Evolutionary conservation across 352 stramenopile species (phyloP), one percentile per base, ranked within the genome.

Genomic region (Globisporangium abappressorium): DNA sequence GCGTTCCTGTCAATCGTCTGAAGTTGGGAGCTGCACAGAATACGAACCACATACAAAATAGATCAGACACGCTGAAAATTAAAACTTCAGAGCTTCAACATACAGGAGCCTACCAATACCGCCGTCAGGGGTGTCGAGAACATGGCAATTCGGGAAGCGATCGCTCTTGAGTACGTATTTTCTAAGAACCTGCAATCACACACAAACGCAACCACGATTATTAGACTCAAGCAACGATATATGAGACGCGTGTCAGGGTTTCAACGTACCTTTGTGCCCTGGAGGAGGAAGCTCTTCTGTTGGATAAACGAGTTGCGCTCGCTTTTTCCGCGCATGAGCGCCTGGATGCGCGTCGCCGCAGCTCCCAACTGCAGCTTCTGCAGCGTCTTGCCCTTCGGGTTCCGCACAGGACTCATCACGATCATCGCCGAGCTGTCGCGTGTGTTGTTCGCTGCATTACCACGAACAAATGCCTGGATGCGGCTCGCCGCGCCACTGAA

Each of bases 141-240:
- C 84, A 60, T 94, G 86, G 62, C 85, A 92, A 58, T 93, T 83
- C 3, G 88, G 86, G 69, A 94, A 91, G 1, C 86, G 75, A 66
- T 95, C 88, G 26, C 73, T 81, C 76, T 94, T 95, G 62, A 95
- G 80, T 65, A 95, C 83, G 56, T 94, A 95, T 63, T 93, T 92
- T 49, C 87, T 88, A 15, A 95, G 64, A 30, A 95, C 77, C 81
- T 85, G 58, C 65, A 72, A 26, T 63, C 1, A 59, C 36, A 46
- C 36, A 58, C 30, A 71, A 30, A 36, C 20, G 9, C 26, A 43
- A 36, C 18, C 20, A 49, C 2, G 41, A 49, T 15, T 49, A 57
- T 57, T 28, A 41, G 20, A 49, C 15, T 43, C 11, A 7, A 22
- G 38, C 30, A 51, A 24, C 9, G 33, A 8, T 26, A 22, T 6